Evolutionary conservation across 495 filamentous ascomycete species (phyloP), one percentile per base, ranked within the genome.

Genomic region (Copromyces sp.): DNA sequence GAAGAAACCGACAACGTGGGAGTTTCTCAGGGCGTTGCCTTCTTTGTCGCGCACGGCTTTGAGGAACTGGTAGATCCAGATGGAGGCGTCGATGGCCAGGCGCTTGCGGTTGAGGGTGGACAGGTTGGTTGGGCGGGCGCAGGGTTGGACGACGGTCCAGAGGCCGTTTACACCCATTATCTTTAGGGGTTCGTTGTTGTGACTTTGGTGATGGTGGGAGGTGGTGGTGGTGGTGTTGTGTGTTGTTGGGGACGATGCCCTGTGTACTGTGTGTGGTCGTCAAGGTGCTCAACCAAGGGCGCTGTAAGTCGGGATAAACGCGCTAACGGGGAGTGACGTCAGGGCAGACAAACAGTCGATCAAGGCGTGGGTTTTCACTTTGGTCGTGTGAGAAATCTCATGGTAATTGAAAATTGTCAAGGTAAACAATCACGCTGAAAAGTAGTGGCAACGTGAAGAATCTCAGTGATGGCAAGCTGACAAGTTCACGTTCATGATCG

Each of bases 31-130:
- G 2, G 95, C 96, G 78, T 99, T 97, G 45, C 95, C 95, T 83
- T 99, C 95, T 78, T 97, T 97, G 82, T 99, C 95, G 76, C 95
- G 94, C 2, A 99, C 96, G 20, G 95, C 95, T 83, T 99, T 99
- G 74, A 99, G 88, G 79, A 99, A 99, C 80, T 99, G 95, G 84
- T 99, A 99, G 73, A 99, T 98, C 95, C 95, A 99, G 78, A 98
- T 99, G 3, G 94, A 97, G 70, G 96, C 95, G 82, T 99, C 95
- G 80, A 99, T 93, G 39, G 95, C 95, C 73, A 99, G 89, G 32
- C 95, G 93, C 80, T 97, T 97, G 73, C 90, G 91, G 80, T 97
- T 97, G 69, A 99, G 90, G 2, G 95, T 97, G 79, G 96, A 93
- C 76, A 99, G 92, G 81, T 97, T 97, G 73, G 95, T 94, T 20